Evolutionary conservation across 257 asterid species (phyloP), one percentile per base, ranked within the genome.

Genomic region (Salvia miltiorrhiza): DNA sequence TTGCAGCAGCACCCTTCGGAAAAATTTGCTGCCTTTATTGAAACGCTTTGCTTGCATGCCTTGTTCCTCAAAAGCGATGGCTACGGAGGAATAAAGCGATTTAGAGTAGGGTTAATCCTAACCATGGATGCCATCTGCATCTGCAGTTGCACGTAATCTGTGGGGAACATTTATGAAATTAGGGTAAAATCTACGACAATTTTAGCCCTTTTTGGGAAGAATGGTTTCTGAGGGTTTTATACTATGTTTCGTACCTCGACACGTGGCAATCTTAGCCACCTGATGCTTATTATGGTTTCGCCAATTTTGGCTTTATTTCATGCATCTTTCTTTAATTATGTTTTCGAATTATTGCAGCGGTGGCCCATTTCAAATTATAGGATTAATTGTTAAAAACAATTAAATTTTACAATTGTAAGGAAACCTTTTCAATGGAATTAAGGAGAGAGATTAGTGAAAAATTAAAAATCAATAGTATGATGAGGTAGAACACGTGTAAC

Each of bases 41-140:
- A 81, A 30, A 78, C 70, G 81, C 72, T 75, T 79, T 80, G 67
- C 67, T 74, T 78, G 79, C 85, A 80, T 80, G 82, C 78, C 57
- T 47, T 67, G 78, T 49, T 59, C 71, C 76, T 73, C 77, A 63
- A 77, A 65, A 77, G 72, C 59, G 60, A 65, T 7, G 78, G 76
- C 79, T 75, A 72, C 11, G 74, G 40, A 13, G 52, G 70, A 65
- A 70, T 73, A 82, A 73, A 79, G 76, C 13, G 52, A 48, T 9
- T 17, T 74, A 62, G 76, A 66, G 70, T 50, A 44, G 77, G 65
- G 63, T 72, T 54, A 52, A 17, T 4, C 45, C 62, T 81, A 63
- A 81, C 68, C 45, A 72, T 65, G 67, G 68, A 73, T 45, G 63
- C 83, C n/a, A n/a, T n/a, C n/a, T n/a, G n/a, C 75, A 73, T 53